Conservation (phyloP, 306 rosid species). For the Citrullus colocynthis region DNA sequence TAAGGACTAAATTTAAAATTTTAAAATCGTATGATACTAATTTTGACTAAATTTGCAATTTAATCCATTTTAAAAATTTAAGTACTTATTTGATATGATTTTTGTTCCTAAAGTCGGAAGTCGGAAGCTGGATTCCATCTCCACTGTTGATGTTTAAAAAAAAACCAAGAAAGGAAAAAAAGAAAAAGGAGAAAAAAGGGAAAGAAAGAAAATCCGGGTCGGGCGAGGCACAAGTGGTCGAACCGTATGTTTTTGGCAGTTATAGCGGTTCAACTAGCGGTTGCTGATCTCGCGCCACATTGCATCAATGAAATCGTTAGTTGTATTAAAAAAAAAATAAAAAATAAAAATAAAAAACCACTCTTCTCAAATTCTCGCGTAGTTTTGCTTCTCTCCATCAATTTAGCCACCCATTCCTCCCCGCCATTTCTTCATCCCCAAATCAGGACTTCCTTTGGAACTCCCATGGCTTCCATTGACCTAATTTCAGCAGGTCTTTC, state of each 20-base stretch:
- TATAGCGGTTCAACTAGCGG: background rate
- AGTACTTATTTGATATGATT: too few relatives aligned
- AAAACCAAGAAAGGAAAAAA: too few relatives aligned
- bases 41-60: too few relatives aligned
- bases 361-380: background rate
- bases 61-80: too few relatives aligned
- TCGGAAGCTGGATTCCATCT: too few relatives aligned
- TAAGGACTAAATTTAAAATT: too few relatives aligned
- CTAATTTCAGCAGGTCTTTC: background rate
- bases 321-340: background rate
- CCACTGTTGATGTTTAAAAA: too few relatives aligned
- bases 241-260: background rate
- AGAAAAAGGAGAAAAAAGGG: too few relatives aligned
- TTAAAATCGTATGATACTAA: too few relatives aligned
- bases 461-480: conserved; percentile 3
- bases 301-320: background rate
- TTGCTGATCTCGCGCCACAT: background rate
- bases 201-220: background rate
- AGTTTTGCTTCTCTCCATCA: conserved; percentile 11
- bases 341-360: too few relatives aligned
- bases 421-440: conserved; percentile 46
- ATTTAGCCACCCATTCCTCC: conserved; percentile 53
- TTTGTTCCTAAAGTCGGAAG: too few relatives aligned
- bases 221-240: background rate
- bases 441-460: conserved; percentile 17